phyloP scores from a whole-genome alignment of 2,329 filamentous ascomycete species.

The Fusarium continuum region DNA sequence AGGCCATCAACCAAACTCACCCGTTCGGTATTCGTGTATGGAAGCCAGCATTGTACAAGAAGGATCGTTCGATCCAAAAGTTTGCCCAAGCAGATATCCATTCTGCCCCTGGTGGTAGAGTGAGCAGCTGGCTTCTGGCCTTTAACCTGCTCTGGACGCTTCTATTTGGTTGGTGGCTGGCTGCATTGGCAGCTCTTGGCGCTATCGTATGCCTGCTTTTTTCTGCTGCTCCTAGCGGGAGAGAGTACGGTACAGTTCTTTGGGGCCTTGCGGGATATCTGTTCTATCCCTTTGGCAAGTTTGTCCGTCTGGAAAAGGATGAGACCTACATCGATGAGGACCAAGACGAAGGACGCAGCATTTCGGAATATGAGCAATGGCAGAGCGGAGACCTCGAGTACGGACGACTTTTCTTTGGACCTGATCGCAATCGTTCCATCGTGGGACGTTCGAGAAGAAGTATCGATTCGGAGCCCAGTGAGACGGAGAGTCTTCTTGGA shows the following conservation, averaged over 20 bases:
- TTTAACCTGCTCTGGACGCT: slow-evolving; percentile 94
- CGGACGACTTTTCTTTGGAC: slow-evolving; percentile 94
- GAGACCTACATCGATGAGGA: slow-evolving; percentile 96
- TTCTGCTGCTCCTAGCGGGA: slow-evolving; percentile 79
- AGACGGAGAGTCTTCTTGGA: slow-evolving; percentile 89
- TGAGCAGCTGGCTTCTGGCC: slow-evolving; percentile 83
- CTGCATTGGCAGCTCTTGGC: slow-evolving; percentile 76
- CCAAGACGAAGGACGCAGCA: slow-evolving; percentile 92
- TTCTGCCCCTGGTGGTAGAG: slow-evolving; percentile 87
- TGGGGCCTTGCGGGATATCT: slow-evolving; percentile 87
- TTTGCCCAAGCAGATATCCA: slow-evolving; percentile 97
- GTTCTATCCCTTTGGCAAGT: slow-evolving; percentile 96
- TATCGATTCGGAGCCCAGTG: slow-evolving; percentile 82
- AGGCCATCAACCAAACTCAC: slow-evolving; percentile 98
- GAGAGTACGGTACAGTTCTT: slow-evolving; percentile 86
- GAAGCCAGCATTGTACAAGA: slow-evolving; percentile 99
- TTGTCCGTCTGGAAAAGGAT: slow-evolving; percentile 91
- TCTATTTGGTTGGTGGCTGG: slow-evolving; percentile 96
- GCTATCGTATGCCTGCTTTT: slow-evolving; percentile 83
- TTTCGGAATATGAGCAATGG: slow-evolving; percentile 99
- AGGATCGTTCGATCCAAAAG: slow-evolving; percentile 93
- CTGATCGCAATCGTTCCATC: slow-evolving; percentile 78
- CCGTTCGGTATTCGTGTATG: slow-evolving; percentile 98
- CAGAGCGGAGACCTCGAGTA: slow-evolving; percentile 97
- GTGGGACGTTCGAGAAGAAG: slow-evolving; percentile 88